phyloP scores from a whole-genome alignment of 441 rosid species.

The Croton laevigatus region DNA sequence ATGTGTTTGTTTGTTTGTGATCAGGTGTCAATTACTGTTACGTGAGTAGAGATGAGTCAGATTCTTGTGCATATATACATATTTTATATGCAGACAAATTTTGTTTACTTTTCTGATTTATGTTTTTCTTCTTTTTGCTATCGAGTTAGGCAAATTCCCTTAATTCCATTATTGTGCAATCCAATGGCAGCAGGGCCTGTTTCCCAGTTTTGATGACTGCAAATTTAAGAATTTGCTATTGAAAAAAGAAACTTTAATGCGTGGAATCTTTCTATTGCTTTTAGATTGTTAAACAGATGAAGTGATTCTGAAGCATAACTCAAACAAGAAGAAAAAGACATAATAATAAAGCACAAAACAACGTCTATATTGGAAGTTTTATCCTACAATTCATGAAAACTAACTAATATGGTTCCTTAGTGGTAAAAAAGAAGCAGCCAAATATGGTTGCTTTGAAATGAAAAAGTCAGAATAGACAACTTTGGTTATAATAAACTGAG shows the following conservation, averaged over 20 bases:
- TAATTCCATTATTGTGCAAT: not conserved
- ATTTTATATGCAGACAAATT: not conserved
- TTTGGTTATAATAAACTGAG: no score
- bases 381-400: no score
- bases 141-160: not conserved
- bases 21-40: not conserved
- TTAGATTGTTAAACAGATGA: not conserved
- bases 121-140: not conserved
- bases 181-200: not conserved
- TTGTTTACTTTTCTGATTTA: no score
- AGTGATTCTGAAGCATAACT: not conserved
- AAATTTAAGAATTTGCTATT: not conserved
- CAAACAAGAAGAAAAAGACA: not conserved
- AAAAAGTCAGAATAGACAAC: no score
- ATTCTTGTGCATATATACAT: not conserved
- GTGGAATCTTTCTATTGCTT: not conserved
- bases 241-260: not conserved
- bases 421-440: no score
- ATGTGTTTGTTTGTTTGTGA: not conserved
- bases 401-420: no score
- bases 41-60: not conserved
- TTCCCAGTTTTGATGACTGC: not conserved
- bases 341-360: not conserved
- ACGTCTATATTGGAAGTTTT: not conserved
- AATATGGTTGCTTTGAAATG: no score